A percentile compares a stretch with the other conserved stretches of the same genome.
Evolutionary conservation across 75 land plant genomes (phyloP).

Genomic region (Pinus taeda): DNA sequence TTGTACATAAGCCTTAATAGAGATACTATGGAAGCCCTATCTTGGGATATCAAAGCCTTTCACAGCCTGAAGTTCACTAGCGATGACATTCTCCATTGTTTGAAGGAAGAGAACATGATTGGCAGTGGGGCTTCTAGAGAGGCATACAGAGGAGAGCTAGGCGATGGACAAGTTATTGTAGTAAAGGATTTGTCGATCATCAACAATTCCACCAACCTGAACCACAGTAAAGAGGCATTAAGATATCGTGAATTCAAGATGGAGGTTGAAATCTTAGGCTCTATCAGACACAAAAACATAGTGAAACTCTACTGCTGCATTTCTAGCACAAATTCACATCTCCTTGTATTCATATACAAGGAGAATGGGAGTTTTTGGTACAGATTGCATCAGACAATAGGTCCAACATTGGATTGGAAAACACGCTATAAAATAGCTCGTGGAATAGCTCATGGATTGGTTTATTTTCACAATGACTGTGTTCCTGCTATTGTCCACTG

Average conservation of each 20-base stretch:
- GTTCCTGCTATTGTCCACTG: slow-evolving; percentile 26
- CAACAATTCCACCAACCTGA: slow-evolving; percentile 14
- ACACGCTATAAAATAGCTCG: slow-evolving; percentile 1
- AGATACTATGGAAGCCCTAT: background rate
- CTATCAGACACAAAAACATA: slow-evolving; percentile 21
- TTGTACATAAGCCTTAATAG: background rate
- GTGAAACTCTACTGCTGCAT: slow-evolving; percentile 19
- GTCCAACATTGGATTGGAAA: background rate
- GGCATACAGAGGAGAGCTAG: slow-evolving; percentile 66
- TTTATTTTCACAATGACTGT: slow-evolving; percentile 9
- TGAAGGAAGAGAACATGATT: slow-evolving; percentile 76
- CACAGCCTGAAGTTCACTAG: slow-evolving; percentile 60
- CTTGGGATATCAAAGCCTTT: slow-evolving; percentile 56
- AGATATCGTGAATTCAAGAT: background rate
- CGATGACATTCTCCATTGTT: slow-evolving; percentile 42
- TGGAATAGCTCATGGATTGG: slow-evolving; percentile 6
- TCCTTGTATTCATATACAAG: slow-evolving; percentile 10
- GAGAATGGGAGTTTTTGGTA: slow-evolving; percentile 8
- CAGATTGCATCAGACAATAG: background rate
- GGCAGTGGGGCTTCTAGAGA: slow-evolving; percentile 86
- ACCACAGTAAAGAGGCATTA: background rate
- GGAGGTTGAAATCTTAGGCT: slow-evolving; percentile 32
- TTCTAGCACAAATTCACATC: background rate
- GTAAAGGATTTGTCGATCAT: slow-evolving; percentile 73
- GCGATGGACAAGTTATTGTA: slow-evolving; percentile 63